phyloP scores from a whole-genome alignment of 345 rosid species.

The Pistacia vera region DNA sequence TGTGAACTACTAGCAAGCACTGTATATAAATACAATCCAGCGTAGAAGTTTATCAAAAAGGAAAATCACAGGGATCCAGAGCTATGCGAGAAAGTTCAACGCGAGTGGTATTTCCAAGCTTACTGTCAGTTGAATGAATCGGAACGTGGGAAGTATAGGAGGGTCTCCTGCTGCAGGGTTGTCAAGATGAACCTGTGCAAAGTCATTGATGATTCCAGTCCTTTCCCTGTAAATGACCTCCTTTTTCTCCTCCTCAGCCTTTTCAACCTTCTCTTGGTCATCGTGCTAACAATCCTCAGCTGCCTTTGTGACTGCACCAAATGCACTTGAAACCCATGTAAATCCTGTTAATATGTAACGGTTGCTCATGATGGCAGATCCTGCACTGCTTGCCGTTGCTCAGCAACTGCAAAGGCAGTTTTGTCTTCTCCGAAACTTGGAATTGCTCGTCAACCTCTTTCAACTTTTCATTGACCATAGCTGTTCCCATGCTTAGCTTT shows the following conservation, averaged over 20 bases:
- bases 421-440: slow-evolving; percentile 45
- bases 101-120: slow-evolving; percentile 30
- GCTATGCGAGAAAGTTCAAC: not conserved
- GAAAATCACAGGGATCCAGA: not conserved
- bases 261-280: slow-evolving; percentile 47
- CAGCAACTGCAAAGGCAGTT: slow-evolving; percentile 40
- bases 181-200: slow-evolving; percentile 16
- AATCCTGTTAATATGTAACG: slow-evolving; percentile 42
- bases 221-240: slow-evolving; percentile 24
- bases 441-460: slow-evolving; percentile 42
- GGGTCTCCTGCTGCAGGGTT: slow-evolving; percentile 22
- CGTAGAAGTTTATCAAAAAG: not conserved
- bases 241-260: slow-evolving; percentile 40
- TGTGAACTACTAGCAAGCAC: not conserved
- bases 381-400: slow-evolving; percentile 45
- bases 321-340: slow-evolving; percentile 45
- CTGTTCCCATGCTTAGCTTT: slow-evolving; percentile 39
- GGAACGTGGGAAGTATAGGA: slow-evolving; percentile 30
- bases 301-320: slow-evolving; percentile 38
- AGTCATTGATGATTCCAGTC: slow-evolving; percentile 12
- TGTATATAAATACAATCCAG: not conserved
- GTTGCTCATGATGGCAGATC: slow-evolving; percentile 43
- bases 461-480: slow-evolving; percentile 45
- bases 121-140: slow-evolving; percentile 22
- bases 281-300: slow-evolving; percentile 41